A percentile compares a stretch with the other conserved stretches of the same genome.
Evolutionary conservation across 2,329 filamentous ascomycete genomes (phyloP).

Genomic region (Neopestalotiopsis rosae): DNA sequence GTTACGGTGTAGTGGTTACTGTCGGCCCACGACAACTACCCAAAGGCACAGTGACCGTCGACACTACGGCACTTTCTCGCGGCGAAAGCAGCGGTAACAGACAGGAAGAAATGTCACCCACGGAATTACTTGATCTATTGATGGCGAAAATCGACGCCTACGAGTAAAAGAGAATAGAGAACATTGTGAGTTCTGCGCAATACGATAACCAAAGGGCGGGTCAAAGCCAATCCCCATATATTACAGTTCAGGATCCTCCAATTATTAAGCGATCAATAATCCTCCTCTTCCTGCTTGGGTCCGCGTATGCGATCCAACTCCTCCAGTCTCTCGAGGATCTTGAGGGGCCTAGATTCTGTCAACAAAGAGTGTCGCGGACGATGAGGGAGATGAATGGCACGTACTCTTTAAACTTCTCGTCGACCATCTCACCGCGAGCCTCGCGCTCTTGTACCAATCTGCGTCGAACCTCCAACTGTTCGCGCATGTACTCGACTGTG

Average conservation of each 20-base stretch:
- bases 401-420: constrained; percentile 50
- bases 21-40: constrained; percentile 71
- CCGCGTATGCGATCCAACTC: constrained; percentile 28
- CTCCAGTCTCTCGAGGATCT: constrained; percentile 34
- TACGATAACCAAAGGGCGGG: too few species aligned
- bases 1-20: constrained; percentile 76
- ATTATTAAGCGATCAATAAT: background rate
- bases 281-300: constrained; percentile 8
- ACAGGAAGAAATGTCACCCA: constrained; percentile 48
- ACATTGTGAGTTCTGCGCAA: background rate
- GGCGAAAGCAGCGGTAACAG: constrained; percentile 26
- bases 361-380: background rate
- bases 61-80: constrained; percentile 41
- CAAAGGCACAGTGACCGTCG: constrained; percentile 59
- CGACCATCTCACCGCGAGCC: constrained; percentile 58
- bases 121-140: constrained; percentile 51
- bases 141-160: constrained; percentile 52
- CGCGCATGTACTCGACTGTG: constrained; percentile 69
- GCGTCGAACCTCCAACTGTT: constrained; percentile 64
- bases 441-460: constrained; percentile 62
- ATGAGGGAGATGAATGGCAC: constrained; percentile 21
- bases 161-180: constrained; percentile 39
- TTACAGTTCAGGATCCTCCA: too few species aligned
- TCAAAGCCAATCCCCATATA: too few species aligned
- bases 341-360: constrained; percentile 27